Base-by-base conservation (phyloP, 192 early-diverging fungal genomes). In the Coemansia sp. region DNA sequence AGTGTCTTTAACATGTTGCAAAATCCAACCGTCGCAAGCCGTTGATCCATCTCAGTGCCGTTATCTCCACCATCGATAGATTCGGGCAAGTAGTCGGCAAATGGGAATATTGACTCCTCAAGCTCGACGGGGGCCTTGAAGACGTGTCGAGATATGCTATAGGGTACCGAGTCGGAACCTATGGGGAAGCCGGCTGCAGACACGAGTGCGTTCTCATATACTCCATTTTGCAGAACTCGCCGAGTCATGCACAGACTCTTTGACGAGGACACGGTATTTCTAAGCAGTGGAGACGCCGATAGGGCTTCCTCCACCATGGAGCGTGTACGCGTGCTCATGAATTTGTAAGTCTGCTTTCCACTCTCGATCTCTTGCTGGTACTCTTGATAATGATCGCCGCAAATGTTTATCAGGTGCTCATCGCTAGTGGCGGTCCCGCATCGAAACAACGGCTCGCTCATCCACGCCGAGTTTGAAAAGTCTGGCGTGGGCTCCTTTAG, bases 1-100 rank as follows among this genome's bases (percentile, higher is more conserved):
- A 76, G 63, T 32, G 27, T 4, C 35, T 65, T 76, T 33, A 76
- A 57, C 57, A 65, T 22, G 15, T 57, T 68, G 53, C 65, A 69
- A 33, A 76, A 76, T 1, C 50, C 50, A 8, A 48, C 34, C 9
- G 53, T 43, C 21, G 58, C 34, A 8, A 51, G 47, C 9, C 62
- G 56, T 34, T 35, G 47, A 18, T 49, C 34, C 17, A 25, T 27
- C 13, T 46, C 43, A 6, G 26, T 37, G 2, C 17, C 48, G 18
- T 35, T 43, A 38, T 50, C 39, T 8, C 8, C 11, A 15, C 19
- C 31, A 2, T 40, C 17, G 35, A 47, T 51, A 42, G n/a, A 53
- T 17, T 42, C 45, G 19, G 62, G 61, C 26, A 70, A n/a, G 5
- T 51, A 35, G 17, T 70, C 67, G 15, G 56, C 59, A 51, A 77